Evolutionary conservation across 2,329 filamentous ascomycete species (phyloP), one percentile per base, ranked within the genome.

Genomic region (Cercospora brassicicola): DNA sequence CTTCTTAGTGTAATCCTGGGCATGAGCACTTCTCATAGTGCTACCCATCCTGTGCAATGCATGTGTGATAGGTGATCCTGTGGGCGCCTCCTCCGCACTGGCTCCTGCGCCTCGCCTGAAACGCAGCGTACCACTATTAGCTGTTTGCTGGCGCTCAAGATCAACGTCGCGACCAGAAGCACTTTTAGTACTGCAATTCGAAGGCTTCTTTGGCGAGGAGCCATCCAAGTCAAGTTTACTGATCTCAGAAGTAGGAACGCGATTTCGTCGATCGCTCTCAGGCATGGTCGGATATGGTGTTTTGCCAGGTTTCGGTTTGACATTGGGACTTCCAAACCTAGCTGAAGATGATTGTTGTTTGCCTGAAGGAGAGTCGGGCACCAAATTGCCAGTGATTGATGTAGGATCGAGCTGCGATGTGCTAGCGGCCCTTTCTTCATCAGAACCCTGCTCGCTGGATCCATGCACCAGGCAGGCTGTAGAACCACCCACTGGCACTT

Each of bases 31-130:
- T 33, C 69, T 62, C 36, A 71, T 63, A 9, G 69, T 67, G 18
- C 64, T 71, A 2, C 67, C 69, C n/a, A 71, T 67, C 11, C 69
- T 60, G 26, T 69, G 67, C 55, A 71, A 57, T 10, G 69, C 62
- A 31, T 65, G 61, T 11, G 62, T 62, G 51, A 71, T 61, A 1
- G 69, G 69, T 26, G 69, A 71, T 7, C 66, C 66, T 10, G 65
- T 53, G 26, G 53, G 51, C 23, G 63, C 60, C 42, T 67, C 48
- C 55, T 59, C 51, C 28, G 48, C 59, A 36, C 64, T 65, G 42
- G 51, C 51, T 8, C 28, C 60, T 15, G 36, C 64, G 45, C 36
- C 62, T 59, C 45, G 31, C 30, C 64, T 55, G 51, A 67, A 60
- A 20, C 64, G 59, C 1, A 64, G 39, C 11, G 64, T 60, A 33